phyloP scores from a whole-genome alignment of 1,139 yeast species.

The Debaryomycetaceae sp. region DNA sequence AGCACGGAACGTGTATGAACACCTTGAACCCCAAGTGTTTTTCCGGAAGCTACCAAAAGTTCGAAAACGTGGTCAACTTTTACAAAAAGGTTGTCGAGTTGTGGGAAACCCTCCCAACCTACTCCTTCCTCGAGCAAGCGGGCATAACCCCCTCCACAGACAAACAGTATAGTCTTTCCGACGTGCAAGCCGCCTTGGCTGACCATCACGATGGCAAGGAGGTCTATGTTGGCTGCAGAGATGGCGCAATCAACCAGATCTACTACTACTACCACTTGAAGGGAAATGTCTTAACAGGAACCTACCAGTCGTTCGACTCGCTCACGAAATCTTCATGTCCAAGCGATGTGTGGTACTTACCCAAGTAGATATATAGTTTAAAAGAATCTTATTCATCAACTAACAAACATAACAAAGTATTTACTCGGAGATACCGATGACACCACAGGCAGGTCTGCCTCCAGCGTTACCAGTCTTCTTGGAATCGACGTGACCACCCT shows the following conservation, averaged over 20 bases:
- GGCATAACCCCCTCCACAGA: slow-evolving; percentile 33
- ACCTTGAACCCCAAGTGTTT: slow-evolving; percentile 37
- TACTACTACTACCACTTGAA: slow-evolving; percentile 38
- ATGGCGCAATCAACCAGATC: slow-evolving; percentile 33
- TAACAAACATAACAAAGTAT: slow-evolving; percentile 1
- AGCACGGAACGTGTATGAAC: slow-evolving; percentile 46
- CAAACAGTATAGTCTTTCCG: slow-evolving; percentile 26
- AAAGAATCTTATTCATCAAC: background rate
- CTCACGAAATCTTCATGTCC: slow-evolving; percentile 11
- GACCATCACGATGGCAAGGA: slow-evolving; percentile 24
- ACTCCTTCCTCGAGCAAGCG: slow-evolving; percentile 27
- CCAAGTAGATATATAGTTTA: background rate
- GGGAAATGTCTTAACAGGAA: slow-evolving; percentile 36
- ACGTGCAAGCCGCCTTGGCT: slow-evolving; percentile 30
- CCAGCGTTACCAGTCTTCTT: slow-evolving; percentile 98
- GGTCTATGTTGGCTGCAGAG: slow-evolving; percentile 35
- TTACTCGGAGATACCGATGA: slow-evolving; percentile 71
- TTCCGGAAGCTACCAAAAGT: slow-evolving; percentile 24
- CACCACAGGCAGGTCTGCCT: slow-evolving; percentile 99
- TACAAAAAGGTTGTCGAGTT: slow-evolving; percentile 33
- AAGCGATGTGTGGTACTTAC: background rate
- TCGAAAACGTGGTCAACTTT: slow-evolving; percentile 32
- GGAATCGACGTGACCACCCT: slow-evolving; percentile 93
- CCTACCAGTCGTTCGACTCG: slow-evolving; percentile 27
- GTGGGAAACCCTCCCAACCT: slow-evolving; percentile 34